These are phyloP conservation scores for Scutellaria baicalensis DNA, from an alignment of 257 asterid species.

Conservation along the genomic window DNA sequence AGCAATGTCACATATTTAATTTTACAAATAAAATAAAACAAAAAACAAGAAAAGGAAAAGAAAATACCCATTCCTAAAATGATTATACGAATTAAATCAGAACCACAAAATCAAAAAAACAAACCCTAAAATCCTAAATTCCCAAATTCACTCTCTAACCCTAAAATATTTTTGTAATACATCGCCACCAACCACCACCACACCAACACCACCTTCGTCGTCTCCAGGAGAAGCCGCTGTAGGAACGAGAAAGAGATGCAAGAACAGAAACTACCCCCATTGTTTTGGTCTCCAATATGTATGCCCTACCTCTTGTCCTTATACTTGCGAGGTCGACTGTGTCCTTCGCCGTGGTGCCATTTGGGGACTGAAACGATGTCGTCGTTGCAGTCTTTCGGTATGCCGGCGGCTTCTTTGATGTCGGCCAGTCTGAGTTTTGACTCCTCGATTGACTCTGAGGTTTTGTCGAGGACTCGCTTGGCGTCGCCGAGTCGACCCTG, in stretches of 20 bases:
- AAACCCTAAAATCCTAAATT: no score
- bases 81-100: no score
- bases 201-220: background rate
- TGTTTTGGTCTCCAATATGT: constrained; percentile 33
- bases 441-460: constrained; percentile 63
- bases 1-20: no score
- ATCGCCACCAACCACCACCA: constrained; percentile 11
- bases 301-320: constrained; percentile 40
- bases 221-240: constrained; percentile 3
- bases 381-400: constrained; percentile 50
- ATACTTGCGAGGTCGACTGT: constrained; percentile 44
- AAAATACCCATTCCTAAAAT: no score
- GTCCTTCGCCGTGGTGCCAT: constrained; percentile 37
- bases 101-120: no score
- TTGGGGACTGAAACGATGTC: constrained; percentile 39
- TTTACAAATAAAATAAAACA: no score
- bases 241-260: constrained; percentile 33
- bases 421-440: constrained; percentile 48
- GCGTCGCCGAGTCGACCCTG: constrained; percentile 88
- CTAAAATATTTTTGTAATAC: no score
- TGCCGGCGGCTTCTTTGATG: constrained; percentile 69
- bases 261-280: constrained; percentile 23
- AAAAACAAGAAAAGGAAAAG: no score
- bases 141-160: no score
- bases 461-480: constrained; percentile 49